Conservation (phyloP, 2,329 filamentous ascomycete genomes). For the Volutella citrinella region DNA sequence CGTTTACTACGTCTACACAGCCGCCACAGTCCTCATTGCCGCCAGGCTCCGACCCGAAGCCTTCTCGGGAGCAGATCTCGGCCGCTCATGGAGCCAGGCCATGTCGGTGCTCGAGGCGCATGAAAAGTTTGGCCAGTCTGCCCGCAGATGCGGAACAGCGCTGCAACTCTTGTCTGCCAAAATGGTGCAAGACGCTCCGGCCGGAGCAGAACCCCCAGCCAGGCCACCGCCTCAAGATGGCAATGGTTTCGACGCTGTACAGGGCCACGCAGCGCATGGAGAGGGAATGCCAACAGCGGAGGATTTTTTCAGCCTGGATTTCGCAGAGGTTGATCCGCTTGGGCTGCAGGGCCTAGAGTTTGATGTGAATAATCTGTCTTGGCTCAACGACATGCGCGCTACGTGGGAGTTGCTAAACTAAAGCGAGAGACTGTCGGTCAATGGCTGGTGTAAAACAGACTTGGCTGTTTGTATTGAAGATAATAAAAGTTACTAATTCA, state of each 20-base stretch:
- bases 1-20: slow-evolving; percentile 36
- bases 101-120: slow-evolving; percentile 31
- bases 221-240: too few species aligned
- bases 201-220: slow-evolving; percentile 9
- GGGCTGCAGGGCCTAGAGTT: too few species aligned
- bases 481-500: too few species aligned
- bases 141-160: slow-evolving; percentile 30
- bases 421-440: too few species aligned
- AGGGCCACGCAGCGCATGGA: slow-evolving; percentile 18
- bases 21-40: slow-evolving; percentile 34
- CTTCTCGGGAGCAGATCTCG: slow-evolving; percentile 25
- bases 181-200: slow-evolving; percentile 20
- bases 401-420: slow-evolving; percentile 29
- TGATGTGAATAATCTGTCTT: slow-evolving; percentile 30
- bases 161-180: slow-evolving; percentile 34
- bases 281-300: slow-evolving; percentile 18
- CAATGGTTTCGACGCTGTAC: too few species aligned
- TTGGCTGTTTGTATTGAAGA: too few species aligned
- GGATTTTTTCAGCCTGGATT: slow-evolving; percentile 19
- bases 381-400: slow-evolving; percentile 32
- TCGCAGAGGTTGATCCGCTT: slow-evolving; percentile 26
- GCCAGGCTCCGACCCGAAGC: slow-evolving; percentile 32
- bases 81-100: slow-evolving; percentile 30
- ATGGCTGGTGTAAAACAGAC: too few species aligned
- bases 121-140: slow-evolving; percentile 32